Conservation (phyloP, 768 basidiomycete species). For the Tylopilus sp. region DNA sequence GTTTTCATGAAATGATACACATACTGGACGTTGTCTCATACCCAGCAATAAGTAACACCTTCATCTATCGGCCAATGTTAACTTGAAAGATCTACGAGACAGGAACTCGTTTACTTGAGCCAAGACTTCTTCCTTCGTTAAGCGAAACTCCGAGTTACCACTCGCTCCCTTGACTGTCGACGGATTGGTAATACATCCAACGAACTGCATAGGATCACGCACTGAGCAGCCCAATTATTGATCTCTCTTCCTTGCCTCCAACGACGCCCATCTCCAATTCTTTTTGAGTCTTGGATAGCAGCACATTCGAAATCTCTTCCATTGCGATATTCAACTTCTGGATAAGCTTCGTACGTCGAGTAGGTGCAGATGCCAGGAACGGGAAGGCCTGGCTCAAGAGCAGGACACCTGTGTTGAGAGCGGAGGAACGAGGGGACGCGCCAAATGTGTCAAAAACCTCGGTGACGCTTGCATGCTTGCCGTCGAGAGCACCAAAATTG, state of each 20-base stretch:
- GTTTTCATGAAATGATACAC: background rate
- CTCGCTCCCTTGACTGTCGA: slow-evolving; percentile 37
- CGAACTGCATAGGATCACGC: background rate
- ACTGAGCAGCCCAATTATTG: slow-evolving; percentile 27
- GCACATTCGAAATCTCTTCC: slow-evolving; percentile 37
- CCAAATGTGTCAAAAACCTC: slow-evolving; percentile 39
- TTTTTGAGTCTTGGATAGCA: slow-evolving; percentile 36
- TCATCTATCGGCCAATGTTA: slow-evolving; percentile 19
- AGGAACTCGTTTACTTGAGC: slow-evolving; percentile 10
- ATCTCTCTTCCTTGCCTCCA: slow-evolving; percentile 22
- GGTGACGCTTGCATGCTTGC: slow-evolving; percentile 40
- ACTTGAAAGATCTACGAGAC: background rate
- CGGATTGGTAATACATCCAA: slow-evolving; percentile 12
- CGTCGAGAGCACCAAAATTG: slow-evolving; percentile 52
- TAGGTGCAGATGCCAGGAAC: slow-evolving; percentile 35
- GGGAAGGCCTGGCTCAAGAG: slow-evolving; percentile 40
- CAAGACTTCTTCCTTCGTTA: slow-evolving; percentile 28
- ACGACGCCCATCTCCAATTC: slow-evolving; percentile 28
- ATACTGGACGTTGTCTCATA: slow-evolving; percentile 22
- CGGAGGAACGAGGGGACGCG: slow-evolving; percentile 15
- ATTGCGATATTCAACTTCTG: slow-evolving; percentile 33
- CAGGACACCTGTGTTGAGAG: slow-evolving; percentile 31
- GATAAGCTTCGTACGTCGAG: slow-evolving; percentile 30
- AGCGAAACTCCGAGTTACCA: slow-evolving; percentile 18
- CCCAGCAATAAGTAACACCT: slow-evolving; percentile 14